A percentile compares a stretch with the other conserved stretches of the same genome.
phyloP scores from a whole-genome alignment of 106 monocot species.

The Dendrobium catenatum region DNA sequence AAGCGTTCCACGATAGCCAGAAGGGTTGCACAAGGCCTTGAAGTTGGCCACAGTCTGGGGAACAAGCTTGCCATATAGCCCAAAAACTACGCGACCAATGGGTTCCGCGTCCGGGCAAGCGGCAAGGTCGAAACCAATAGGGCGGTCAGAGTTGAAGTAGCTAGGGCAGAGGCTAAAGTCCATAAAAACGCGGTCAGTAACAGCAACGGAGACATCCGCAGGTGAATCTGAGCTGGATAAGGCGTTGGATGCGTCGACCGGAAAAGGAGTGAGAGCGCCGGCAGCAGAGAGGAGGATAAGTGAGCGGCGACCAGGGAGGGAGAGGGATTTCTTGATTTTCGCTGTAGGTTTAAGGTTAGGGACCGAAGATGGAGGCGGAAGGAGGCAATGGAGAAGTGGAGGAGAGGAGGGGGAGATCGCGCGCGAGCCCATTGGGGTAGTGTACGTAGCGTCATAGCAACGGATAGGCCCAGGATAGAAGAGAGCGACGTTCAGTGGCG shows the following conservation, averaged over 20 bases:
- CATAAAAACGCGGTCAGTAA: slow-evolving; percentile 85
- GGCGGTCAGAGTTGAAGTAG: slow-evolving; percentile 73
- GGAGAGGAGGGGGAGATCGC: slow-evolving; percentile 6
- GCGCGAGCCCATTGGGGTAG: slow-evolving; percentile 20
- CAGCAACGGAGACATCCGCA: slow-evolving; percentile 7
- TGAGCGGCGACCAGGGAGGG: slow-evolving; percentile 17
- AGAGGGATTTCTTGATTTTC: slow-evolving; percentile 2
- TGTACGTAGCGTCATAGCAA: background rate
- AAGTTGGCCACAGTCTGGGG: slow-evolving; percentile 82
- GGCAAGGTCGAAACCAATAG: slow-evolving; percentile 41
- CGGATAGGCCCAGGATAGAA: background rate
- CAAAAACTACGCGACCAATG: slow-evolving; percentile 80
- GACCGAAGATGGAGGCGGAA: slow-evolving; percentile 6
- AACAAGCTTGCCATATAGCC: slow-evolving; percentile 71
- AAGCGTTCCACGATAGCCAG: slow-evolving; percentile 62
- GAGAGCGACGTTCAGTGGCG: background rate
- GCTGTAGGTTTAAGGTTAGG: background rate
- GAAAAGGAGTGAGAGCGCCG: slow-evolving; percentile 1
- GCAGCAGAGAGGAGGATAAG: slow-evolving; percentile 20
- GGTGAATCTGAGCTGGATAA: slow-evolving; percentile 37
- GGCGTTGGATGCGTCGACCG: slow-evolving; percentile 13
- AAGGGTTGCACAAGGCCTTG: slow-evolving; percentile 60
- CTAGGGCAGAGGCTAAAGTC: slow-evolving; percentile 86
- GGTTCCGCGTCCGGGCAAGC: slow-evolving; percentile 66
- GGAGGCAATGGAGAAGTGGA: slow-evolving; percentile 11